Conservation (phyloP, 805 yeast genomes). For the Priceomyces medius region DNA sequence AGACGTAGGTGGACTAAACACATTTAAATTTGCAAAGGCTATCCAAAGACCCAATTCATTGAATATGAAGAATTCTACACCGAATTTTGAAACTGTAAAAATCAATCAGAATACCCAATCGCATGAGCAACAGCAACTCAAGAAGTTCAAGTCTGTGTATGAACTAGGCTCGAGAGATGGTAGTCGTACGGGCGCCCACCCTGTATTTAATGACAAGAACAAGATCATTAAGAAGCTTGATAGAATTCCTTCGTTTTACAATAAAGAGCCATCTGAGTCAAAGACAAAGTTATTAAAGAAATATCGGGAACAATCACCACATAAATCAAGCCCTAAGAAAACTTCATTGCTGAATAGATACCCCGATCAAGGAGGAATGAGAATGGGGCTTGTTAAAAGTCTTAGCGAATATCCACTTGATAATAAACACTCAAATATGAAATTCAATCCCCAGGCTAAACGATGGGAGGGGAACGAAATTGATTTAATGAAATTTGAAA, state of each 20-base stretch:
- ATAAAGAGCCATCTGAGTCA: constrained; percentile 14
- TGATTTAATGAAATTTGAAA: constrained; percentile 53
- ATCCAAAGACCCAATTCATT: constrained; percentile 1
- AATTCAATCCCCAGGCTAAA: constrained; percentile 49
- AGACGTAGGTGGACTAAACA: constrained; percentile 4
- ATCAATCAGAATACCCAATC: constrained; percentile 1
- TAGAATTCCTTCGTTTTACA: constrained; percentile 42
- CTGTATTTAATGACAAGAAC: constrained; percentile 32
- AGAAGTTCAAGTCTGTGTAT: constrained; percentile 35
- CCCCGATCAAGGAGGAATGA: constrained; percentile 11
- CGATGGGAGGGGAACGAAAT: constrained; percentile 69
- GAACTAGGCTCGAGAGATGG: constrained; percentile 22
- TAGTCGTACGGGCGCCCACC: constrained; percentile 17
- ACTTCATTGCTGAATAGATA: constrained; percentile 3
- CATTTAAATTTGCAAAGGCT: background rate
- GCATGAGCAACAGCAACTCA: constrained; percentile 12
- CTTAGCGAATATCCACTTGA: constrained; percentile 20
- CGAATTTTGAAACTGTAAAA: constrained; percentile 11
- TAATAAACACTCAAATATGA: constrained; percentile 39
- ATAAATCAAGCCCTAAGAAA: constrained; percentile 15
- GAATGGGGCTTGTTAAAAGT: constrained; percentile 32
- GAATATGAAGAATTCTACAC: constrained; percentile 14
- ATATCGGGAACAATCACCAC: constrained; percentile 27
- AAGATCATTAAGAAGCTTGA: constrained; percentile 36
- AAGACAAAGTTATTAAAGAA: constrained; percentile 31